Evolutionary conservation across 2,329 filamentous ascomycete species (phyloP).

Genomic region (Aspergillus quadrilineatus): DNA sequence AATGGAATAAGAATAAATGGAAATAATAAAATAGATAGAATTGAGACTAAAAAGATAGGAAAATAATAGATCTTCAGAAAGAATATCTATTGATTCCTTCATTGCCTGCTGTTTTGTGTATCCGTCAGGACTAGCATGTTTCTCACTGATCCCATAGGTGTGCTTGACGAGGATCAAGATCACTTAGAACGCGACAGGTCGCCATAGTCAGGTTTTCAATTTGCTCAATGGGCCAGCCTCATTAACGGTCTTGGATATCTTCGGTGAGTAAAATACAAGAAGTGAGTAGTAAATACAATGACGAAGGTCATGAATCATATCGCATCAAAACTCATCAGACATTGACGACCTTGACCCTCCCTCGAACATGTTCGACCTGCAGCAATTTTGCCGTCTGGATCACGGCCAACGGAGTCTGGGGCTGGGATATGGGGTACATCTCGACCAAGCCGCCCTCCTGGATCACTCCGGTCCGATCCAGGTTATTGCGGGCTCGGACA

Average conservation of each 20-base stretch:
- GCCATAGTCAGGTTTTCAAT: background rate
- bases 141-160: too few relatives aligned
- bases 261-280: background rate
- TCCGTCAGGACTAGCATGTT: too few relatives aligned
- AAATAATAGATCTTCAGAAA: too few relatives aligned
- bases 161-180: too few relatives aligned
- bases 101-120: too few relatives aligned
- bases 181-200: too few relatives aligned
- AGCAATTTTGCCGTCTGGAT: conserved; percentile 17
- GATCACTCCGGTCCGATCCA: conserved; percentile 76
- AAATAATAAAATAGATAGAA: too few relatives aligned
- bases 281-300: background rate
- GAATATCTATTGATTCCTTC: too few relatives aligned
- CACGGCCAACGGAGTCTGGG: background rate
- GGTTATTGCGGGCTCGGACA: conserved; percentile 71
- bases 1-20: too few relatives aligned
- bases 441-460: conserved; percentile 45
- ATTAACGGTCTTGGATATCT: background rate
- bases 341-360: conserved; percentile 17
- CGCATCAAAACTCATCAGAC: background rate
- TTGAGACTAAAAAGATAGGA: too few relatives aligned
- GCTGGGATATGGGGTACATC: conserved; percentile 57
- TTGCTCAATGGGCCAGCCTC: background rate
- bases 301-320: background rate
- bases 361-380: conserved; percentile 16